Evolutionary conservation across 305 asterid genomes (phyloP).

Genomic region (Striga hermonthica): DNA sequence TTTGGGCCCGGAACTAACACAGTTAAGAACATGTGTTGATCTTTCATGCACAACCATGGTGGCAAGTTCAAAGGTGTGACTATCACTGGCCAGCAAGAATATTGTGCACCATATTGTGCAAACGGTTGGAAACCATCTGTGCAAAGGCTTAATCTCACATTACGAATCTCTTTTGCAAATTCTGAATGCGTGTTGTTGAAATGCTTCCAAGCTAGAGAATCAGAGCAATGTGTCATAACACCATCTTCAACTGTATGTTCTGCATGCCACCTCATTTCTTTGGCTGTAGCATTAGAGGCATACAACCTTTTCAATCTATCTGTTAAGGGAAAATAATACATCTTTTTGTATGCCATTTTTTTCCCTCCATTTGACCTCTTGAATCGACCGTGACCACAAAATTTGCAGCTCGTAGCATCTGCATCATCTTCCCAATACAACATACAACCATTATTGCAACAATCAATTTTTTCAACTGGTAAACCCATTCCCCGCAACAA

Average conservation of each 20-base stretch:
- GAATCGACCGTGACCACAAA: not conserved
- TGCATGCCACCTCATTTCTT: not conserved
- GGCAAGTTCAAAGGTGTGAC: not conserved
- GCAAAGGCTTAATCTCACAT: not conserved
- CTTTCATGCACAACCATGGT: too few relatives aligned
- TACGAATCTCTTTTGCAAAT: not conserved
- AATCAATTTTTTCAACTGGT: not conserved
- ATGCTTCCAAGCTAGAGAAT: not conserved
- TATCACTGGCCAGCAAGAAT: conserved; percentile 1
- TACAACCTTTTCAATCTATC: not conserved
- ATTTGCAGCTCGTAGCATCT: not conserved
- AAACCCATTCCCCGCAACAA: not conserved
- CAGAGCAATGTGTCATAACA: not conserved
- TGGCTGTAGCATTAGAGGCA: not conserved
- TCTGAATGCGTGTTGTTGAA: not conserved
- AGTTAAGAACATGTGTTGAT: too few relatives aligned
- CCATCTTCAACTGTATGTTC: not conserved
- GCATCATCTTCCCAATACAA: not conserved
- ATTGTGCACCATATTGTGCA: not conserved
- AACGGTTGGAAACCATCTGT: not conserved
- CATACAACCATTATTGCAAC: not conserved
- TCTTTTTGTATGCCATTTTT: not conserved
- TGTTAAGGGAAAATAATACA: not conserved
- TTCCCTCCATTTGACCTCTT: not conserved
- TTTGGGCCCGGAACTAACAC: too few relatives aligned